Base-by-base conservation (phyloP, 2,329 filamentous ascomycete genomes). In the Byssoonygena ceratinophila region DNA sequence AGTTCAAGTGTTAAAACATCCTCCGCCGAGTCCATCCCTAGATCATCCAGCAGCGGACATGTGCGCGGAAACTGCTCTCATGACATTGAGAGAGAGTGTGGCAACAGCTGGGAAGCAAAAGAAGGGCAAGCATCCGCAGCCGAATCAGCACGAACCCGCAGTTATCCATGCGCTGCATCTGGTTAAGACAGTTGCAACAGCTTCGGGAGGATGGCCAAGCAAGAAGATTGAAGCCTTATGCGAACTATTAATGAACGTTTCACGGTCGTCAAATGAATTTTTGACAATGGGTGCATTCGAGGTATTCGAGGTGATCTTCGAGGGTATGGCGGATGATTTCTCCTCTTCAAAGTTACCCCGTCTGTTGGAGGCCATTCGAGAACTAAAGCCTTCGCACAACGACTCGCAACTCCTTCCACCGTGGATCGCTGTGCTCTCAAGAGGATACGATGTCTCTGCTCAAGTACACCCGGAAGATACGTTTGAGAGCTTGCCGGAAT, bases 231-330 rank as follows among this genome's bases (percentile, higher is more conserved):
- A 98, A 70, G 76, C 84, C 1, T 74, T 98, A 31, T 96, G 90
- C 68, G 90, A 97, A 68, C 73, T 95, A 51, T 73, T 98, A 54
- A 80, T 98, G 59, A 82, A 83, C 59, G 94, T 97, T 56, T 91
- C 91, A 27, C 84, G 84, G 64, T 90, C 86, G 7, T 92, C 82
- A 67, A 96, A 94, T 66, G 90, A 97, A 66, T 94, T 91, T 67
- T 83, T 98, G 75, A 94, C 90, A 29, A 94, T 97, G 84, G 85
- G 87, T 9, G 86, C 90, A 0, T 96, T 98, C 61, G 91, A 96
- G 59, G 91, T 97, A 3, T 98, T 98, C 62, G 92, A 98, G 68
- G 85, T 94, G 67, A 94, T 97, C 41, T 97, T 98, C 59, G 84
- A 85, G 61, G 85, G 89, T 6, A 90, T 98, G 84, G 80, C 83